Evolutionary conservation across 2,329 filamentous ascomycete species (phyloP).

Genomic region (Hypomyces perniciosus): DNA sequence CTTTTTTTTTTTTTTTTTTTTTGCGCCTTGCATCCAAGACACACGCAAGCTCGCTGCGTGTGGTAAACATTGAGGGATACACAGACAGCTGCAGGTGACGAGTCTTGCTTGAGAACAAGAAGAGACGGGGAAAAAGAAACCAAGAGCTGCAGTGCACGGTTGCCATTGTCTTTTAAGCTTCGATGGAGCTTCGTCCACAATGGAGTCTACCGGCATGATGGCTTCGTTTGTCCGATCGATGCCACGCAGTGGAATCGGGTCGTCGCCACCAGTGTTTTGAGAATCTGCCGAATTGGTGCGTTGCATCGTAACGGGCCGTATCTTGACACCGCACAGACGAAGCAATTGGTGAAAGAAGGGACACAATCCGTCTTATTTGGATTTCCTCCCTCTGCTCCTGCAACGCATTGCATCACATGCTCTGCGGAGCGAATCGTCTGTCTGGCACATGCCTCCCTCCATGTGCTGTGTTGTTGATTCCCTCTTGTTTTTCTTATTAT

Average conservation of each 20-base stretch:
- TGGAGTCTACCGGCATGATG: neutral
- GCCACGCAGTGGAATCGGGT: neutral
- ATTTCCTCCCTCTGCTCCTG: neutral
- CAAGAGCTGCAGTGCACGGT: neutral
- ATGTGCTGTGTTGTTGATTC: no score
- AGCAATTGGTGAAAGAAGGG: neutral
- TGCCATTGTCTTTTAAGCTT: neutral
- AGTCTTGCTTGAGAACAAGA: neutral
- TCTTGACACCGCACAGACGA: neutral
- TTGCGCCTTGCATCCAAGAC: slow-evolving; percentile 3
- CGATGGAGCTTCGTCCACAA: neutral
- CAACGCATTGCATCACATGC: no score
- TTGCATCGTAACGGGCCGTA: neutral
- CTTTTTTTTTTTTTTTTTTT: slow-evolving; percentile 1
- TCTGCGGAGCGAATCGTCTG: neutral
- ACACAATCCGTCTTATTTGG: neutral
- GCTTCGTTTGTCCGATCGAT: neutral
- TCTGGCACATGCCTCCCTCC: neutral
- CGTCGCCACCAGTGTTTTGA: no score
- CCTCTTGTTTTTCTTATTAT: neutral
- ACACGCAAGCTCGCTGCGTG: slow-evolving; percentile 6
- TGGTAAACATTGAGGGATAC: neutral
- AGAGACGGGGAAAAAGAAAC: neutral
- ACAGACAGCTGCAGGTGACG: slow-evolving; percentile 3
- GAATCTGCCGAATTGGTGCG: neutral